phyloP scores from a whole-genome alignment of 108 stramenopile genomes.

The Pseudonitzschia pungens region DNA sequence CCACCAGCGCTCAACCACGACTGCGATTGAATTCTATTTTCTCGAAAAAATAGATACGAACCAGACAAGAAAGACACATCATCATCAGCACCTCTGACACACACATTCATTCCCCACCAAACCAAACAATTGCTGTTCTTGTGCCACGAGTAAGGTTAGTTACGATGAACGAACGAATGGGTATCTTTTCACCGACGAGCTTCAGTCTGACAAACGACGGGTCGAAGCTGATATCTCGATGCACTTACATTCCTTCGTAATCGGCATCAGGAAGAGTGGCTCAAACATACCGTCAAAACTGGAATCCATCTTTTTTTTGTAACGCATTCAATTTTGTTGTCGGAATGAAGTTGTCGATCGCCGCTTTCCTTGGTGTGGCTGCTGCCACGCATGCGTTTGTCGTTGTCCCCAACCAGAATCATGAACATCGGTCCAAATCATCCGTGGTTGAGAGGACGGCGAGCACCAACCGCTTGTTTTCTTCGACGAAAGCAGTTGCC shows the following conservation, averaged over 20 bases:
- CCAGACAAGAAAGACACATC: not conserved
- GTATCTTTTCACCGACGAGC: no score
- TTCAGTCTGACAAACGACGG: no score
- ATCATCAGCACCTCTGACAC: not conserved
- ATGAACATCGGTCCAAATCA: not conserved
- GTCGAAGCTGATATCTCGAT: no score
- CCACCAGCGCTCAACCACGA: no score
- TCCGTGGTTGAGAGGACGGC: not conserved
- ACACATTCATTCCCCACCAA: not conserved
- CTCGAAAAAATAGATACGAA: no score
- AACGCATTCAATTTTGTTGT: not conserved
- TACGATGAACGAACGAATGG: not conserved
- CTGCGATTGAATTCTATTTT: no score
- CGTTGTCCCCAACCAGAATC: not conserved
- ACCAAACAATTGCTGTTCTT: not conserved
- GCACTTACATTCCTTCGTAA: no score
- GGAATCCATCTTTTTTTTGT: no score
- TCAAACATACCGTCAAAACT: no score
- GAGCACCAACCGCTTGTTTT: not conserved
- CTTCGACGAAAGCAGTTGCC: not conserved
- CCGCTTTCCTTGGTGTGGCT: not conserved
- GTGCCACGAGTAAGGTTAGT: not conserved
- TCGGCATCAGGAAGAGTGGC: no score
- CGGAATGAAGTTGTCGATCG: not conserved
- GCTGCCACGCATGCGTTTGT: not conserved